Evolutionary conservation across 768 basidiomycete species (phyloP), one percentile per base, ranked within the genome.

Genomic region (Termitomyces sp.): DNA sequence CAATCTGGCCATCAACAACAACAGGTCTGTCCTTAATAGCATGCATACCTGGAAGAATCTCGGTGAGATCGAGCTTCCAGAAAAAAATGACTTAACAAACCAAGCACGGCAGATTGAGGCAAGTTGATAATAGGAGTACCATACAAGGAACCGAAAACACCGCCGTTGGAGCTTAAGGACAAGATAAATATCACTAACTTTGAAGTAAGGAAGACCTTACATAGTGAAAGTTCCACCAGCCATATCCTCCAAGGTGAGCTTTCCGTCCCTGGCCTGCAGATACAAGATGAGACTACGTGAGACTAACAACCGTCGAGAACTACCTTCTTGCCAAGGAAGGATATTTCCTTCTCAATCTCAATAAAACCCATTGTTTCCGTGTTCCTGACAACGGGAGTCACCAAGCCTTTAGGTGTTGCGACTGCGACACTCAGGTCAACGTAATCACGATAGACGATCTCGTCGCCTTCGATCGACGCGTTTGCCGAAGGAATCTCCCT

Each of bases 51-150:
- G 62, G 32, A 37, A 5, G 24, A 27, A 37, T 22, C n/a, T 29
- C 5, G 1, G 4, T 58, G 5, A 53, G 46, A 14, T 29, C 12
- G 8, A 18, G 20, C 26, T 46, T 22, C 20, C 18, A n/a, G 5
- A 26, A 36, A 26, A 46, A 50, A 46, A 50, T 43, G 34, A 43
- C 18, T 36, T 32, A 16, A 72, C 79, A 60, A 64, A 80, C 90
- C 95, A 55, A 99, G 84, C 7, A 98, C 94, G 53, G 94, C 96
- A 24, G 94, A 75, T 71, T 98, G 96, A 4, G 95, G 96, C 46
- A 95, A 78, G 79, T 98, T 98, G 76, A 98, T 96, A 68, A 99
- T 99, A 37, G 96, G 96, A n/a, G 96, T 99, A 41, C 96, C 96
- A 67, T 88, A 97, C 49, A 99, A 77, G 49, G 93, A 96, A 44